Base-by-base conservation (phyloP, 768 basidiomycete species). In the Cystofilobasidium ferigula region DNA sequence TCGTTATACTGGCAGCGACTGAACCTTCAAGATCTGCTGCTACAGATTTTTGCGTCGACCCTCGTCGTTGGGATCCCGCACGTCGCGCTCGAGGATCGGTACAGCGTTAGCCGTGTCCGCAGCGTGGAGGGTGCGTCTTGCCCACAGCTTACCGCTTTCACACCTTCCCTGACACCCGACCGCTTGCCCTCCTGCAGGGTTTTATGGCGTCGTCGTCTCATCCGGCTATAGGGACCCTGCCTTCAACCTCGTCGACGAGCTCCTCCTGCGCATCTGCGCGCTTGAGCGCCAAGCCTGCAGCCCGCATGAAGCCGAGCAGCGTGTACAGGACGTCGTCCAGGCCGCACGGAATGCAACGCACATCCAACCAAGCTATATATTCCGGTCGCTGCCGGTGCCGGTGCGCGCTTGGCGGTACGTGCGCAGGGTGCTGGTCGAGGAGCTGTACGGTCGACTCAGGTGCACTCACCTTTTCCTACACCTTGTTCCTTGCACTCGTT, bases 31-130 rank as follows among this genome's bases (percentile, higher is more conserved):
- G 9, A 20, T 36, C 5, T 38, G 12, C n/a, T 14, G 12, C 26
- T 26, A 48, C 62, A 85, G 82, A 80, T 87, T 42, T 86, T 87
- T 75, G 77, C 86, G 20, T 82, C 84, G 0, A 81, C 84, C 35
- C 78, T 78, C 35, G 74, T 83, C 38, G 77, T 83, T 6, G 81
- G 83, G 8, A 72, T 80, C 8, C 78, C 84, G 5, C 78, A 79
- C 54, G 80, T 86, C 13, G 60, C 71, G 0, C 60, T 67, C 22
- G 78, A 79, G 24, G 81, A 85, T 35, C 80, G 82, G 8, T 86
- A 84, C 71, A 76, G 79, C 3, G 79, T 86, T 24, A 79, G 77
- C 40, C 85, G 84, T 72, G 82, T 84, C 48, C 79, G 82, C 22
- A 78, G 80, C 2, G 67, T 85, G 18, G 78, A 83, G 70, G 71